Base-by-base conservation (phyloP, 805 yeast genomes). In the Candida vaughaniae region DNA sequence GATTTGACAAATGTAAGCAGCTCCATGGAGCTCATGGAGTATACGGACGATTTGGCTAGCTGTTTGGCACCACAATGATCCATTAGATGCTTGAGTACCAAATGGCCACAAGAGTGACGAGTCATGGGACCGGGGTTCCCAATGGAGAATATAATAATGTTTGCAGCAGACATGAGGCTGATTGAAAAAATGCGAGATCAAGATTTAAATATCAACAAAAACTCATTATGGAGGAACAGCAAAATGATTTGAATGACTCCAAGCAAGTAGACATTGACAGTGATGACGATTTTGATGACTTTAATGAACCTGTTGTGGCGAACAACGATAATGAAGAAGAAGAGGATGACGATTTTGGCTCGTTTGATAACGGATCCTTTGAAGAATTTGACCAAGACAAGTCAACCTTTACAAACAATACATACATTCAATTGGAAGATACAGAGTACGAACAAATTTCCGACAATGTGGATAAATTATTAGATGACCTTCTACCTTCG, bases 71-170 rank as follows among this genome's bases (percentile, higher is more conserved):
- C 58, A 32, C 52, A 55, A 15, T 50, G 50, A 0, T 49, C 47
- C 35, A 59, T 48, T 18, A 65, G 38, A 15, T 49, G 39, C 32
- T 56, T 52, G 12, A 66, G 49, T 31, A 53, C 58, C 34, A 53
- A 51, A 40, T 66, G 72, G 5, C 73, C 73, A 3, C 56, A 53
- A 1, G 71, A 65, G 38, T 67, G 73, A n/a, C 73, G 47, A 23
- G 52, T 61, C 17, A 55, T 48, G 6, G 62, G 56, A 1, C 71
- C 71, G 3, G 72, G 72, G 42, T 67, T 67, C 3, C 73, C 72
- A 18, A 67, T 51, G 9, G 72, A 53, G 35, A 52, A 48, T 19
- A 54, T 25, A 3, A 55, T 14, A 14, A 36, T 26, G 16, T 26
- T 16, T 12, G 15, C 12, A 3, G 28, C 38, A 15, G 33, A 28